These are phyloP conservation scores for Colletotrichum cuscutae DNA, from an alignment of 2,329 filamentous ascomycete genomes.

Conservation along the genomic window DNA sequence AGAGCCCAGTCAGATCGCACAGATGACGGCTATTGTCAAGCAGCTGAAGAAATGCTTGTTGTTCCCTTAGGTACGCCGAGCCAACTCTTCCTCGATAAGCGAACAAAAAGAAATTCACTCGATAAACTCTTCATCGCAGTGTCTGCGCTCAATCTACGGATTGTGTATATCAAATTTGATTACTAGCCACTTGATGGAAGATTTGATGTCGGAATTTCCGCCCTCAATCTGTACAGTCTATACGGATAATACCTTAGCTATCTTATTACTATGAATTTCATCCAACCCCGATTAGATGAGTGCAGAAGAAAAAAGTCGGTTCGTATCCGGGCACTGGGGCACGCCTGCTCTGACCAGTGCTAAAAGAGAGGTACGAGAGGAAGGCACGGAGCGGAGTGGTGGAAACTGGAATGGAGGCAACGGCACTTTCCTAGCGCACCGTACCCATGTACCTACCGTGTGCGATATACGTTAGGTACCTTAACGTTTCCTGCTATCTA, in stretches of 20 bases:
- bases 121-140: background rate
- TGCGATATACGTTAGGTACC: too few relatives aligned
- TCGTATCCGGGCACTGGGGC: conserved; percentile 24
- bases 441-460: background rate
- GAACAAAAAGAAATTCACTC: background rate
- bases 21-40: background rate
- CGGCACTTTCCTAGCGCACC: background rate
- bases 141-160: background rate
- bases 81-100: background rate
- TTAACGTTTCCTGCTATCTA: background rate
- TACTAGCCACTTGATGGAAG: background rate
- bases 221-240: background rate
- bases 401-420: background rate
- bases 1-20: conserved; percentile 5
- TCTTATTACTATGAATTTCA: background rate
- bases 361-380: background rate
- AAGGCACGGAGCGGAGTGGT: background rate
- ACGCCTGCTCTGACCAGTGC: background rate
- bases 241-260: background rate
- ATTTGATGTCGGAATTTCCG: background rate
- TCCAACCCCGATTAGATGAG: background rate
- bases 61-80: background rate
- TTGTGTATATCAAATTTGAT: background rate
- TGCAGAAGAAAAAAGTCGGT: background rate
- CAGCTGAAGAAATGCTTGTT: conserved; percentile 22